These are phyloP conservation scores for Cutaneotrichosporon sp. DNA, from an alignment of 1,284 basidiomycete species.

Conservation along the genomic window DNA sequence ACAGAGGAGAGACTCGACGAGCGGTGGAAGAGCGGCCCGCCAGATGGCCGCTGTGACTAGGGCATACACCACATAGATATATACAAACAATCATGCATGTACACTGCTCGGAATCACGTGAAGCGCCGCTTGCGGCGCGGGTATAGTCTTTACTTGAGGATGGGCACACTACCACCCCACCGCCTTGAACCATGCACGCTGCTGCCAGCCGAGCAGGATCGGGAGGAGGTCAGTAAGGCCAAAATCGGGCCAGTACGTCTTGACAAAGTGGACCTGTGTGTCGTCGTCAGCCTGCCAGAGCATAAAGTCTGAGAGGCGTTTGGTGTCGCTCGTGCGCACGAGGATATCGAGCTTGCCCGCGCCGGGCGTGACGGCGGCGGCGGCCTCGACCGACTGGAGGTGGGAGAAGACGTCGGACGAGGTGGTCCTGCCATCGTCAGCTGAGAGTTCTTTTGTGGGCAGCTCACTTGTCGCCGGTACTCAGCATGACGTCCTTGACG, in stretches of 20 bases:
- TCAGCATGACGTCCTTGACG: constrained; percentile 56
- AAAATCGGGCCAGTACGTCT: constrained; percentile 92
- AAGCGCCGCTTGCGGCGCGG: neutral
- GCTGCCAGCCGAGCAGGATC: constrained; percentile 78
- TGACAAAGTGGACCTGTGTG: constrained; percentile 87
- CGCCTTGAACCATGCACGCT: constrained; percentile 54
- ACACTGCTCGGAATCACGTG: constrained; percentile 4
- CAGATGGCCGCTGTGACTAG: constrained; percentile 78
- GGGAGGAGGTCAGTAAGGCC: constrained; percentile 80
- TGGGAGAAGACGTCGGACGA: constrained; percentile 8
- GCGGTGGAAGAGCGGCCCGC: constrained; percentile 85
- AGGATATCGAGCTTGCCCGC: constrained; percentile 66
- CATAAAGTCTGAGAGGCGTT: constrained; percentile 83
- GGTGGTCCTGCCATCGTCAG: constrained; percentile 1
- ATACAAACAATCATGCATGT: constrained; percentile 7
- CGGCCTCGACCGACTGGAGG: constrained; percentile 11
- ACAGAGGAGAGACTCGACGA: constrained; percentile 61
- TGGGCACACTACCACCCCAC: neutral
- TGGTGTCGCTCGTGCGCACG: constrained; percentile 86
- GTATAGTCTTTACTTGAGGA: neutral
- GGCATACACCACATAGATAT: neutral
- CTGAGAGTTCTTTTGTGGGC: neutral
- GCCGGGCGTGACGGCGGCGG: constrained; percentile 5
- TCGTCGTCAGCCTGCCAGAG: constrained; percentile 65
- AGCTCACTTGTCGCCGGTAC: neutral